phyloP scores from a whole-genome alignment of 108 stramenopile genomes.

The Poteriospumella lacustris region DNA sequence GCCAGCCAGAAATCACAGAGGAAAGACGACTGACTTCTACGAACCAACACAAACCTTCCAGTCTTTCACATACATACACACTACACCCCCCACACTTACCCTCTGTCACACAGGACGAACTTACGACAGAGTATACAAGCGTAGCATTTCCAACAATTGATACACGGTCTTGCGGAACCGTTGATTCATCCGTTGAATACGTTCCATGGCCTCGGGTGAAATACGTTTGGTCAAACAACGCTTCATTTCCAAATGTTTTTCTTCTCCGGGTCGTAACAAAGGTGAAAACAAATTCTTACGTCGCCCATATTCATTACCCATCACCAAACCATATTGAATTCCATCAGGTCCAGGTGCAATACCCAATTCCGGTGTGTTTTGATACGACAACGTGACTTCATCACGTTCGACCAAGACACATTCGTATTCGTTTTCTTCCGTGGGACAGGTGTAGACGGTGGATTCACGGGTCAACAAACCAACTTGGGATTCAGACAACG shows the following conservation, averaged over 20 bases:
- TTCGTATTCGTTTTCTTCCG: constrained; percentile 8
- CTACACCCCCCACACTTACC: too few species aligned
- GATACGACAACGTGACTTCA: constrained; percentile 15
- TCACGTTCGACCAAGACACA: constrained; percentile 18
- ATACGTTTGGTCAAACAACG: not conserved
- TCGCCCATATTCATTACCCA: constrained; percentile 25
- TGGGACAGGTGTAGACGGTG: constrained; percentile 13
- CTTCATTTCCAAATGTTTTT: not conserved
- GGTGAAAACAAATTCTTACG: constrained; percentile 11
- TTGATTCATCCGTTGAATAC: not conserved
- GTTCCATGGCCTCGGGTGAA: not conserved
- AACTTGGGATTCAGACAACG: not conserved
- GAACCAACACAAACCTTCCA: too few species aligned
- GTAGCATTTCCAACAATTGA: not conserved
- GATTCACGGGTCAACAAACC: constrained; percentile 2
- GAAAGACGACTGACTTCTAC: too few species aligned
- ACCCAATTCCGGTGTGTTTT: constrained; percentile 24
- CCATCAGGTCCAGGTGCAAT: constrained; percentile 5
- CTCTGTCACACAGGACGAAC: too few species aligned
- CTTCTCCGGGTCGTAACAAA: constrained; percentile 10
- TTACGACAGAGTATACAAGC: too few species aligned
- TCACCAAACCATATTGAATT: not conserved
- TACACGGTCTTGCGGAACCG: not conserved
- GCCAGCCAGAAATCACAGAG: too few species aligned
- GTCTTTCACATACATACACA: too few species aligned